Evolutionary conservation across 805 yeast genomes (phyloP).

Genomic region (Yueomyces sp.): DNA sequence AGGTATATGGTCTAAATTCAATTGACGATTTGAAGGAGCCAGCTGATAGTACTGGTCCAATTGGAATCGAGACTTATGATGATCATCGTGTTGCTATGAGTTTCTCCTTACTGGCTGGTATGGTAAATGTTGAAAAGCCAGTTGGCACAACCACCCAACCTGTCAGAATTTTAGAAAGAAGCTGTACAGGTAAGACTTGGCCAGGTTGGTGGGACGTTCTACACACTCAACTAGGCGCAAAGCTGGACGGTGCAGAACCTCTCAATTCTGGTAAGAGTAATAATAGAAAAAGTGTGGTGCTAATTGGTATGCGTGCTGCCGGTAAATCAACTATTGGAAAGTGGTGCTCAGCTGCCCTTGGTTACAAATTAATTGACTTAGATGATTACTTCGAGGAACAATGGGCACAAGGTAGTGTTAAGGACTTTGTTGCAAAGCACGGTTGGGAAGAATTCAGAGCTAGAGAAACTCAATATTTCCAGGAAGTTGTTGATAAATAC

Average conservation of each 20-base stretch:
- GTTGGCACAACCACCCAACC: constrained; percentile 24
- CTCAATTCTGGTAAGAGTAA: constrained; percentile 3
- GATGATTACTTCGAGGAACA: constrained; percentile 58
- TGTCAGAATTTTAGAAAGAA: constrained; percentile 69
- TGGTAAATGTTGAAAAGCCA: constrained; percentile 26
- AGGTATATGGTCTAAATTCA: constrained; percentile 55
- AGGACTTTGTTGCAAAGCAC: constrained; percentile 41
- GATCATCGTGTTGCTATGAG: constrained; percentile 99
- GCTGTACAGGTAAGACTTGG: constrained; percentile 96
- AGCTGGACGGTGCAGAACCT: constrained; percentile 61
- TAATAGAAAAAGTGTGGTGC: constrained; percentile 38
- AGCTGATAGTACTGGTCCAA: constrained; percentile 25
- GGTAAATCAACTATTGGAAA: constrained; percentile 82
- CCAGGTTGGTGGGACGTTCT: constrained; percentile 99
- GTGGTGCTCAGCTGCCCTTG: constrained; percentile 61
- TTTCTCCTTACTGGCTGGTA: constrained; percentile 74
- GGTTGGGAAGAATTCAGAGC: constrained; percentile 87
- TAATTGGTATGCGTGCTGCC: constrained; percentile 97
- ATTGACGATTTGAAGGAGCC: constrained; percentile 42
- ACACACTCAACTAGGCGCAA: constrained; percentile 50
- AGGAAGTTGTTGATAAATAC: constrained; percentile 27
- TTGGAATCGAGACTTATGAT: constrained; percentile 68
- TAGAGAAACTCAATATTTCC: constrained; percentile 45
- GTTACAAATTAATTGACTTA: constrained; percentile 58
- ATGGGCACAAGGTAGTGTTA: constrained; percentile 33